These are phyloP conservation scores for Naematelia aurantialba DNA, from an alignment of 768 basidiomycete species.

Conservation along the genomic window DNA sequence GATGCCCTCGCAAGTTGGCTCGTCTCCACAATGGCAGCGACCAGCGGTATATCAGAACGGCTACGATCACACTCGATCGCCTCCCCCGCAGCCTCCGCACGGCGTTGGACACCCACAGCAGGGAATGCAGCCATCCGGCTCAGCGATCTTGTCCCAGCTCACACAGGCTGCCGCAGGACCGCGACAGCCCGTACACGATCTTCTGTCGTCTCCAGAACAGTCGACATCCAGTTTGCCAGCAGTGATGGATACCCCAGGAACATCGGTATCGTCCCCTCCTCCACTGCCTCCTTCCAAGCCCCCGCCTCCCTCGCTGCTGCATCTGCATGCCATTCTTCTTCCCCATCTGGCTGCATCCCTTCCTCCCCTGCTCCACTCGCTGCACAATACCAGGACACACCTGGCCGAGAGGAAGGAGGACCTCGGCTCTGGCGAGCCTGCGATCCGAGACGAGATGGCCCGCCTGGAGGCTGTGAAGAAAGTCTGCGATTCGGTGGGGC, in stretches of 20 bases:
- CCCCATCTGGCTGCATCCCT: slow-evolving; percentile 69
- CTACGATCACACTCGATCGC: background rate
- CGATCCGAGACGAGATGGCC: slow-evolving; percentile 93
- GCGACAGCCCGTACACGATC: slow-evolving; percentile 83
- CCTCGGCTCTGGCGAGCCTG: slow-evolving; percentile 83
- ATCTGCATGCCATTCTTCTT: slow-evolving; percentile 60
- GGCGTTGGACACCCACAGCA: slow-evolving; percentile 3
- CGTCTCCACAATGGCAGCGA: slow-evolving; percentile 20
- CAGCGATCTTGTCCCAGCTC: slow-evolving; percentile 12
- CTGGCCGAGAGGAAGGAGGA: slow-evolving; percentile 77
- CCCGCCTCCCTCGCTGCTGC: slow-evolving; percentile 43
- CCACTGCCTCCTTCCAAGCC: slow-evolving; percentile 46
- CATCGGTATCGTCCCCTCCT: slow-evolving; percentile 15
- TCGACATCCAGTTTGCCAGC: slow-evolving; percentile 16
- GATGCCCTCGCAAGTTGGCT: background rate
- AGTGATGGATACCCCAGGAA: background rate
- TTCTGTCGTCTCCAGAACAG: slow-evolving; percentile 66
- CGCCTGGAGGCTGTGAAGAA: slow-evolving; percentile 86
- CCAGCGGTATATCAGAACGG: slow-evolving; percentile 52
- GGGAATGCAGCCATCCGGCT: slow-evolving; percentile 2
- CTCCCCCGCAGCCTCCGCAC: background rate
- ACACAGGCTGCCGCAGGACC: background rate
- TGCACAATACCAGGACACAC: slow-evolving; percentile 56
- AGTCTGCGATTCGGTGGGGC: slow-evolving; percentile 77
- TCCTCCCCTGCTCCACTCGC: slow-evolving; percentile 58